phyloP scores from a whole-genome alignment of 2,329 filamentous ascomycete species.

The Allantophomopsis lycopodina region DNA sequence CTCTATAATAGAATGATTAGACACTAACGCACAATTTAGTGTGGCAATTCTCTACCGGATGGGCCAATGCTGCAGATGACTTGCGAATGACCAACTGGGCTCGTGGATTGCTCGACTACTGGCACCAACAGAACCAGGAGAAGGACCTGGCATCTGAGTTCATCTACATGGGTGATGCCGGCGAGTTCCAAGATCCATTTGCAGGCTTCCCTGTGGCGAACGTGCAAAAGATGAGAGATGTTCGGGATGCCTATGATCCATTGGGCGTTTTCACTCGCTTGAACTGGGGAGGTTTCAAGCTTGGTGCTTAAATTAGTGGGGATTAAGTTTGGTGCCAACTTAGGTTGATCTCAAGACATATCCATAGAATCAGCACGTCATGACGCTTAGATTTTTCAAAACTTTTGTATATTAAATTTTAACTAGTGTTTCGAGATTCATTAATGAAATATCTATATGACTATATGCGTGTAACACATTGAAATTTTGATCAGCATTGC shows the following conservation, averaged over 20 bases:
- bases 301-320: too few species aligned
- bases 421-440: too few species aligned
- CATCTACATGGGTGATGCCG: slow-evolving; percentile 23
- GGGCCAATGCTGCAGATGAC: slow-evolving; percentile 21
- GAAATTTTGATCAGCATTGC: too few species aligned
- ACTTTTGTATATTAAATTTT: too few species aligned
- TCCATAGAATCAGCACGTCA: too few species aligned
- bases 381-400: too few species aligned
- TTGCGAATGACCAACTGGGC: slow-evolving; percentile 21
- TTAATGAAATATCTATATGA: too few species aligned
- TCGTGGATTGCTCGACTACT: slow-evolving; percentile 13
- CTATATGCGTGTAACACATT: too few species aligned
- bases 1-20: not conserved
- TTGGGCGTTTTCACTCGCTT: too few species aligned
- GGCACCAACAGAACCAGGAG: slow-evolving; percentile 18
- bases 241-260: slow-evolving; percentile 19
- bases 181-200: slow-evolving; percentile 22
- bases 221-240: slow-evolving; percentile 15
- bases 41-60: slow-evolving; percentile 24
- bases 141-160: slow-evolving; percentile 15
- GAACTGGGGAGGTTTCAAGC: too few species aligned
- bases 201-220: slow-evolving; percentile 17
- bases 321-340: too few species aligned
- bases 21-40: slow-evolving; percentile 15
- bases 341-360: too few species aligned